Percentiles rank a stretch among this genome's conserved stretches.
These are phyloP conservation scores for Coccomyxa subellipsoidea DNA, from an alignment of 163 green algal species.

Conservation along the genomic window DNA sequence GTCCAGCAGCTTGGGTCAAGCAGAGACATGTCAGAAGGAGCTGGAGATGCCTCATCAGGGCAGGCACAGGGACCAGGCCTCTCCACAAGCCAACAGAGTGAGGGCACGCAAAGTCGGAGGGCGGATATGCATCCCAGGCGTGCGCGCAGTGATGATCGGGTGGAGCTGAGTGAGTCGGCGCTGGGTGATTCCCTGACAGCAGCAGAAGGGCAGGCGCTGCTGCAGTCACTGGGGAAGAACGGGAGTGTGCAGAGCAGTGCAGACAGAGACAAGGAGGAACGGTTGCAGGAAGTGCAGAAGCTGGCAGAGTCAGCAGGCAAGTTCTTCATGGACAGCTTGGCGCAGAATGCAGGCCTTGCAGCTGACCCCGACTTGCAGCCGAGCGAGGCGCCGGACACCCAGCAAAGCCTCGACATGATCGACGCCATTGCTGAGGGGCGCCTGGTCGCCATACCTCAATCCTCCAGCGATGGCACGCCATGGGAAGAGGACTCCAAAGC, in stretches of 20 bases:
- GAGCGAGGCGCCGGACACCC: background rate
- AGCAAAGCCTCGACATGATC: background rate
- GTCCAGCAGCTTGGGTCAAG: background rate
- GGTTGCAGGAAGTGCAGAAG: background rate
- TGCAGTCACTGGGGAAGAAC: background rate
- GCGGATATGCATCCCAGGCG: background rate
- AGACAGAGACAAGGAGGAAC: background rate
- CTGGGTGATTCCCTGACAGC: background rate
- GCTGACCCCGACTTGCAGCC: background rate
- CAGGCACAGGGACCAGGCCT: background rate
- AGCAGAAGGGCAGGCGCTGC: background rate
- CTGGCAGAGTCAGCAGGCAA: background rate
- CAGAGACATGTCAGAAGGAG: background rate
- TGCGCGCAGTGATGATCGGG: background rate
- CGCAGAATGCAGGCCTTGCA: background rate
- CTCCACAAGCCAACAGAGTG: background rate
- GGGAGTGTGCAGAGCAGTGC: no score
- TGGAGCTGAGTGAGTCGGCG: background rate
- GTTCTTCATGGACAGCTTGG: conserved; percentile 2
- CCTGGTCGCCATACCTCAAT: background rate
- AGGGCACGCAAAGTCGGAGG: background rate
- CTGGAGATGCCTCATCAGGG: background rate
- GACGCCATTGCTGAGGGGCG: conserved; percentile 1
- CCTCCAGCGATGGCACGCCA: background rate
- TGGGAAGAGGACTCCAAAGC: background rate